A percentile compares a stretch with the other conserved stretches of the same genome.
phyloP scores from a whole-genome alignment of 331 rosid species.

The Quercus phellos region DNA sequence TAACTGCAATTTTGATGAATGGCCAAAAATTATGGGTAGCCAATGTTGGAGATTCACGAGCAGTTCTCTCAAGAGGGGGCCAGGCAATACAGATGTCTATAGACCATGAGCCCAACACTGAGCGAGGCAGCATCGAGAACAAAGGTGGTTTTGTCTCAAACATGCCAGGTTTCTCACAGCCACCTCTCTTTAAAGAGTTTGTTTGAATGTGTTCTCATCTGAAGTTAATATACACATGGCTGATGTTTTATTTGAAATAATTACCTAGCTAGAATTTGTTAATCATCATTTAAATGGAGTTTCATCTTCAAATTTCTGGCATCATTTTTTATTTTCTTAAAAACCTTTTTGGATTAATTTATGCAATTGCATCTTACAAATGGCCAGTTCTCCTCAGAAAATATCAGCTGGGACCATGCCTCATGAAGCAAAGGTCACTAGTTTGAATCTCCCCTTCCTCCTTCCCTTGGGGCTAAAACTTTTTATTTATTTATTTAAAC shows the following conservation, averaged over 20 bases:
- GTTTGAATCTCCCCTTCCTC: neutral
- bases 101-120: constrained; percentile 84
- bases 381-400: constrained; percentile 1
- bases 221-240: neutral
- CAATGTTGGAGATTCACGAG: constrained; percentile 93
- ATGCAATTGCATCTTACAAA: neutral
- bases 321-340: neutral
- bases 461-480: too few relatives aligned
- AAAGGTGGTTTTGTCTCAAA: constrained; percentile 96
- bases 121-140: constrained; percentile 76
- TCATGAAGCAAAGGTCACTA: too few relatives aligned
- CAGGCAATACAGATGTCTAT: constrained; percentile 73
- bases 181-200: constrained; percentile 3
- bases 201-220: neutral
- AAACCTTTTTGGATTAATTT: neutral
- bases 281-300: neutral
- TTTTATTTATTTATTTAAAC: too few relatives aligned
- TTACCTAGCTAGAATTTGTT: neutral
- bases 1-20: constrained; percentile 75
- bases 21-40: constrained; percentile 66
- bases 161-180: constrained; percentile 66
- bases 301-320: neutral
- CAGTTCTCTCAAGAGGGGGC: constrained; percentile 76
- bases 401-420: too few relatives aligned
- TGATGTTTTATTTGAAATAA: neutral